Conservation (phyloP, 1,284 basidiomycete species). For the Microbotryum lychnidis-dioicae region DNA sequence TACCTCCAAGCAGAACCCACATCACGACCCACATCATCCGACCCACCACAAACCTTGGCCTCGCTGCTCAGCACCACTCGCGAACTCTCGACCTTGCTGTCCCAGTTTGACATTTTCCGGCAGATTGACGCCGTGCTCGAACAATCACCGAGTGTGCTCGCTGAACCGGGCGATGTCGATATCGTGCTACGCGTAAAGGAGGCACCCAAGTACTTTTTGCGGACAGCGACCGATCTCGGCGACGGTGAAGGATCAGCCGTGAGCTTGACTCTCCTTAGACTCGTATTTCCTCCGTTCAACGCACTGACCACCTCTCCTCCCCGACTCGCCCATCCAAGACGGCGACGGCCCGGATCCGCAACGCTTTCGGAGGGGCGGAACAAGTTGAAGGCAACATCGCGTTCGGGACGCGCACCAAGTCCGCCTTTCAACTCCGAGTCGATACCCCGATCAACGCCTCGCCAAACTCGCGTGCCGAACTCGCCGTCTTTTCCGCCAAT, state of each 20-base stretch:
- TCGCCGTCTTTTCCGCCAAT: slow-evolving; percentile 57
- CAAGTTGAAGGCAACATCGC: slow-evolving; percentile 73
- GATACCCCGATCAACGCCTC: slow-evolving; percentile 40
- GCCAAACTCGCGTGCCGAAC: slow-evolving; percentile 55
- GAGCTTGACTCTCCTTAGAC: slow-evolving; percentile 39
- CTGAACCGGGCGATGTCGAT: slow-evolving; percentile 67
- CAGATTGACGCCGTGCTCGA: slow-evolving; percentile 65
- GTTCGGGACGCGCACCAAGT: slow-evolving; percentile 78
- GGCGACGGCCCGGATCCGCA: slow-evolving; percentile 68
- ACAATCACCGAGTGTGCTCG: slow-evolving; percentile 51
- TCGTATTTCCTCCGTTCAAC: neutral
- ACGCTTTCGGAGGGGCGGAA: slow-evolving; percentile 88
- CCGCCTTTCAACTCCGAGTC: slow-evolving; percentile 53
- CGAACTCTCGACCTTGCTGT: slow-evolving; percentile 55
- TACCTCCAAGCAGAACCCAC: slow-evolving; percentile 24
- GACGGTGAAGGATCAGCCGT: slow-evolving; percentile 87
- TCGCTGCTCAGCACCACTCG: slow-evolving; percentile 61
- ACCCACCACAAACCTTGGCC: slow-evolving; percentile 48
- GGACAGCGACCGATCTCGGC: slow-evolving; percentile 84
- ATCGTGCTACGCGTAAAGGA: slow-evolving; percentile 71
- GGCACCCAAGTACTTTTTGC: slow-evolving; percentile 67
- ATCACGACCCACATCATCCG: slow-evolving; percentile 27
- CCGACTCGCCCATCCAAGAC: slow-evolving; percentile 46
- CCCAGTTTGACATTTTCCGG: slow-evolving; percentile 65
- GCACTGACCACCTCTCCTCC: neutral